A percentile compares a stretch with the other conserved stretches of the same genome.
phyloP scores from a whole-genome alignment of 1,139 yeast genomes.

The Entelexis sorbosivorans region DNA sequence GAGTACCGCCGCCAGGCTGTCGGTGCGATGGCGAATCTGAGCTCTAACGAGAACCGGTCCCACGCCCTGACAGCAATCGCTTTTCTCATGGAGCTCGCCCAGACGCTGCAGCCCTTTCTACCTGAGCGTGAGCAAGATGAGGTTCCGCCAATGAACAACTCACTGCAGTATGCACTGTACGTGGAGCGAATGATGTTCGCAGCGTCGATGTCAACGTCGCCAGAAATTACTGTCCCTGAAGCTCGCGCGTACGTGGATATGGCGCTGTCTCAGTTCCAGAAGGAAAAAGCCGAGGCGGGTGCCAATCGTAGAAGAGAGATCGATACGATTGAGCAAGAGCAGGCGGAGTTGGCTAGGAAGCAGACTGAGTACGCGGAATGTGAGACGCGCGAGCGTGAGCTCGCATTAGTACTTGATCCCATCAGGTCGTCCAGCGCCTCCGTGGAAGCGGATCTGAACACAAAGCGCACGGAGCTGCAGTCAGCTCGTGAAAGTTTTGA shows the following conservation, averaged over 20 bases:
- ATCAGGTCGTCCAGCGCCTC: not conserved
- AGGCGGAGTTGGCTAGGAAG: not conserved
- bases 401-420: not conserved
- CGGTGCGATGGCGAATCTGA: not conserved
- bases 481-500: not conserved
- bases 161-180: not conserved
- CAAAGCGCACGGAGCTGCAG: not conserved
- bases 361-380: not conserved
- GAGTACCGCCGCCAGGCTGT: not conserved
- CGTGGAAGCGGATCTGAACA: not conserved
- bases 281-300: not conserved
- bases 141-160: not conserved
- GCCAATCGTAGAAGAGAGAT: not conserved
- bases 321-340: not conserved
- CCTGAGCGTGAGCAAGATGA: not conserved
- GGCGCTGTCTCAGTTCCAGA: not conserved
- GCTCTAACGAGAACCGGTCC: not conserved
- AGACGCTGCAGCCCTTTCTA: not conserved
- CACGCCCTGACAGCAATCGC: not conserved
- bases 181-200: constrained; percentile 1
- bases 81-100: not conserved
- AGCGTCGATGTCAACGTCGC: not conserved
- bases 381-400: not conserved
- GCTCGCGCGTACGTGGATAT: not conserved
- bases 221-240: not conserved